These are phyloP conservation scores for Candida jianshihensis DNA, from an alignment of 805 yeast species.

Conservation along the genomic window DNA sequence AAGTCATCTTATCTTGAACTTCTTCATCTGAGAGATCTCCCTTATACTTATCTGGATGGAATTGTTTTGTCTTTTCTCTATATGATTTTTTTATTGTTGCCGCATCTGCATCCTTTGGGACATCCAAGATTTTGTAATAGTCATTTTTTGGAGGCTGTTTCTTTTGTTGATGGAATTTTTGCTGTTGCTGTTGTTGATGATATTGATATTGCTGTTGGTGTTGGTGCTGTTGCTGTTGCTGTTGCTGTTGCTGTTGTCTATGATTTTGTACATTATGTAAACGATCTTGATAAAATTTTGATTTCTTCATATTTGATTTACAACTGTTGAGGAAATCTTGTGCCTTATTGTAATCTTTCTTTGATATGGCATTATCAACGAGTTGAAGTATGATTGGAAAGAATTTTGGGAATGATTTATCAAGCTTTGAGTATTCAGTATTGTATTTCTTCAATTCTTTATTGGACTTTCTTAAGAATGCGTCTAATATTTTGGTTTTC, in stretches of 20 bases:
- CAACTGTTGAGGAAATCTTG: slow-evolving; percentile 30
- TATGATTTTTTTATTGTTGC: slow-evolving; percentile 75
- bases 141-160: slow-evolving; percentile 46
- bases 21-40: slow-evolving; percentile 59
- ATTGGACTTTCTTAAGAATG: slow-evolving; percentile 23
- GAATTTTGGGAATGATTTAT: slow-evolving; percentile 21
- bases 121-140: slow-evolving; percentile 72
- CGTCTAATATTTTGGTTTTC: slow-evolving; percentile 35
- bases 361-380: slow-evolving; percentile 30
- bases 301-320: slow-evolving; percentile 31
- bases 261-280: slow-evolving; percentile 20
- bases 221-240: slow-evolving; percentile 28
- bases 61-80: slow-evolving; percentile 67
- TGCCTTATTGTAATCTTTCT: slow-evolving; percentile 32
- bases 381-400: slow-evolving; percentile 31
- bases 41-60: slow-evolving; percentile 89
- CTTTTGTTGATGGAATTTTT: slow-evolving; percentile 35
- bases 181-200: slow-evolving; percentile 31
- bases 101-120: slow-evolving; percentile 59
- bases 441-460: slow-evolving; percentile 24
- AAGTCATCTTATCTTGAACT: slow-evolving; percentile 81
- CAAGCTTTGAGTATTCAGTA: slow-evolving; percentile 11
- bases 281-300: slow-evolving; percentile 26
- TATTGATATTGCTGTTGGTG: slow-evolving; percentile 42
- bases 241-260: slow-evolving; percentile 37